Evolutionary conservation across 805 yeast species (phyloP), one percentile per base, ranked within the genome.

Genomic region (Yarrowia porcina): DNA sequence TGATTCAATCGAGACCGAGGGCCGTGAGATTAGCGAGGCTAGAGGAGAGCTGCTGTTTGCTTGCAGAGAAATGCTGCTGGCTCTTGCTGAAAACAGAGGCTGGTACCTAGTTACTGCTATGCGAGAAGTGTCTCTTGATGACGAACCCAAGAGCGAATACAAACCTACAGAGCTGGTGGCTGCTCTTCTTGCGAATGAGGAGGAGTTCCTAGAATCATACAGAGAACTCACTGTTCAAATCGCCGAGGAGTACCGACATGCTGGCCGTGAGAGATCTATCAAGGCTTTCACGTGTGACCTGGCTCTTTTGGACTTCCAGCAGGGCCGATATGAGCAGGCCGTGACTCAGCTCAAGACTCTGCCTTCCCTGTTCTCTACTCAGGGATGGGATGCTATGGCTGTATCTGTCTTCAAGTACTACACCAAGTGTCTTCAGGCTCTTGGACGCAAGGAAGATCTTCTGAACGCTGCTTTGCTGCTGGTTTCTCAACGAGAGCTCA

Each of bases 301-400:
- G 61, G 97, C 96, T 0, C 70, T 88, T 11, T 73, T 90, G 17
- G 85, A 87, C 64, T 86, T 82, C 70, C 83, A 82, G 66, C 75
- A 77, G 30, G 74, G 80, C 3, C 79, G 88, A 33, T 87, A 83
- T 67, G 79, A 79, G 36, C 80, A 81, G 45, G 87, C 97, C 1
- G 80, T 84, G 15, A 75, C 80, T 5, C 83, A 89, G 2, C 76
- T 93, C 12, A 83, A 83, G 38, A 83, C 85, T 9, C 85, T 94
- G 2, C 89, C 89, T 50, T 83, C 82, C 38, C 83, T 83, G 63
- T 91, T 88, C 69, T 79, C 82, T 8, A 74, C 79, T 18, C 83
- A 85, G 50, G 90, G 91, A 1, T 92, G 97, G 97, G 82, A 82
- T 57, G 73, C 76, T 47, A 83, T 90, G 69, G 89, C 96, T 0